Evolutionary conservation across 257 asterid genomes (phyloP), one percentile per base, ranked within the genome.

Genomic region (Fraxinus cuspidata): DNA sequence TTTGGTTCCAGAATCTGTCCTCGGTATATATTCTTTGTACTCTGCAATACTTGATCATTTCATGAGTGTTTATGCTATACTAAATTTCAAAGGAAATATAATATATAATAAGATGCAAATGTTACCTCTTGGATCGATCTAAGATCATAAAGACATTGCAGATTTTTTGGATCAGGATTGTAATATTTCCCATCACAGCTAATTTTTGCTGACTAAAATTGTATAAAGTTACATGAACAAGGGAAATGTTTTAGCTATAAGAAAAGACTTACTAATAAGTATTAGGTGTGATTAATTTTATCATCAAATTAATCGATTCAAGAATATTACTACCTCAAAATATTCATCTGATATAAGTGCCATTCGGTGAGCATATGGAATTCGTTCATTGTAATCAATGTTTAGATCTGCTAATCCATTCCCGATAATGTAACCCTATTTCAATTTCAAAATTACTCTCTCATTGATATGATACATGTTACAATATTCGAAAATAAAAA

Each of bases 311-410:
- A 27, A 11, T 75, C 9, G 3, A 19, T 25, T 1, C 23, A 44
- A 74, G 29, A 40, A 25, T 8, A 12, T 3, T 66, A 31, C 0
- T 60, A 90, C 92, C 95, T 85, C 76, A 72, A 56, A 87, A 64
- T 82, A 70, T 53, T 84, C 79, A 71, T 88, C 88, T 1, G 92
- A 85, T 27, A 89, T 35, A 65, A 91, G 88, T 5, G 83, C 90
- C 89, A 91, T 34, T 25, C 84, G 69, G 71, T 90, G 87, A 68
- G 90, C 88, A 82, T 77, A 89, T 27, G 86, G 86, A 68, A 89
- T 37, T 74, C 18, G 44, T 25, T 71, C 86, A 68, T 87, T 88
- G 0, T 0, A 0, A 64, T 88, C 92, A 70, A 18, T 44, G 11
- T 25, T 10, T 2, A 0, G 0, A 42, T 74, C 56, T 0, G 78